Base-by-base conservation (phyloP, 108 stramenopile species). In the Licmophora abbreviata region DNA sequence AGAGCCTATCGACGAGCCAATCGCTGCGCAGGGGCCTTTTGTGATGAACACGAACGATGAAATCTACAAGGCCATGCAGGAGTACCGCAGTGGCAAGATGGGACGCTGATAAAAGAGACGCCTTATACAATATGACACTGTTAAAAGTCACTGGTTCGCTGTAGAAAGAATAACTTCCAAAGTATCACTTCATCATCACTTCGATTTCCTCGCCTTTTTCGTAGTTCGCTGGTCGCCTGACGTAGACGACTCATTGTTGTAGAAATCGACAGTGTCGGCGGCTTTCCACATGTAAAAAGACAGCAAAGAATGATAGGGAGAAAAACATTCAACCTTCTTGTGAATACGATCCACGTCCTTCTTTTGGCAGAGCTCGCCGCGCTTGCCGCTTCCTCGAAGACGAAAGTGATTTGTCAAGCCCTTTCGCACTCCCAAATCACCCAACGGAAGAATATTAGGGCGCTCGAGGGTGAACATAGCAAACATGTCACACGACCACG, bases 1-100 rank as follows among this genome's bases (percentile, higher is more conserved):
- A 7, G 63, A 79, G 49, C 80, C 82, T 1, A 33, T 86, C 30
- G 65, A 86, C 47, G 79, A 96, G 51, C 93, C 95, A 0, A 90
- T 96, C 50, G 88, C 85, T 2, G 81, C 79, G 9, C 79, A 76
- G 28, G 95, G 95, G 9, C 95, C 95, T 0, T 96, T 96, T 66
- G 95, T 96, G 20, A 96, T 96, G 95, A 91, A 88, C 58, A 91
- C 90, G 0, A 56, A 59, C 20, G 69, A 92, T 21, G 91, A 94
- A 57, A 79, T 96, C 21, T 34, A 52, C 14, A 57, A 93, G 59
- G 92, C 95, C 21, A 83, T 76, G 40, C 43, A 31, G 33, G 95
- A 96, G 64, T 96, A 71, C 67, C 66, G 69, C 29, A 62, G 37
- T 47, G 85, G 85, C n/a, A n/a, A n/a, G 40, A 56, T n/a, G n/a